phyloP scores from a whole-genome alignment of 208 protist genomes.

The Angomonas ambiguus region DNA sequence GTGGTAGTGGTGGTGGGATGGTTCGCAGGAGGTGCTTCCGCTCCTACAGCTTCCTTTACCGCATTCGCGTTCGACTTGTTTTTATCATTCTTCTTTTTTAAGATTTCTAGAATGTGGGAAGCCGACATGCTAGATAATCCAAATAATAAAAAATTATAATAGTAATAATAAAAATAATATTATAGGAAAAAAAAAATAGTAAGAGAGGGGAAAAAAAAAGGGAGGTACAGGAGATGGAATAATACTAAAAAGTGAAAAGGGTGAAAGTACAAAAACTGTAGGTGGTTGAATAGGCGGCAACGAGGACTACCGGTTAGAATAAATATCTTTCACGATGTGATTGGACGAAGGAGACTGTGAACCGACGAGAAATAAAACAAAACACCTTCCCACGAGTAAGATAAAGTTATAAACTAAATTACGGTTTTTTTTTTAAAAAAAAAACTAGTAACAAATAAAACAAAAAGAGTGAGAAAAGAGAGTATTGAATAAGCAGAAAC shows the following conservation, averaged over 20 bases:
- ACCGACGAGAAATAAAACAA: too few species aligned
- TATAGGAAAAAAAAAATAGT: not conserved
- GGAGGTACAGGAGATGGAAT: too few species aligned
- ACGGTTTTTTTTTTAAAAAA: not conserved
- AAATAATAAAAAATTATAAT: not conserved
- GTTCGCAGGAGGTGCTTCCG: not conserved
- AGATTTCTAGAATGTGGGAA: not conserved
- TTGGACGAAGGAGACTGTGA: too few species aligned
- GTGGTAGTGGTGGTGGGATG: too few species aligned
- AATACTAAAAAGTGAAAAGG: too few species aligned
- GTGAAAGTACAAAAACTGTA: slow-evolving; percentile 13
- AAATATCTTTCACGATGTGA: too few species aligned
- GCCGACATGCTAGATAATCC: not conserved
- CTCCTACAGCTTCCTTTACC: not conserved
- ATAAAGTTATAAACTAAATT: not conserved
- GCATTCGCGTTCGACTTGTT: not conserved
- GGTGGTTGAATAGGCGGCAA: too few species aligned
- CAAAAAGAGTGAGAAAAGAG: not conserved
- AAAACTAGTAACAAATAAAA: not conserved
- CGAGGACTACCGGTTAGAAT: too few species aligned
- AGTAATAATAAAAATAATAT: not conserved
- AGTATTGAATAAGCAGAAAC: not conserved
- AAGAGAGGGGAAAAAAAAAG: slow-evolving; percentile 6
- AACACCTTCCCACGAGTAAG: too few species aligned
- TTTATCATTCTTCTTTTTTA: not conserved